Base-by-base conservation (phyloP, 805 yeast species). In the Suhomyces tanzawaensis region DNA sequence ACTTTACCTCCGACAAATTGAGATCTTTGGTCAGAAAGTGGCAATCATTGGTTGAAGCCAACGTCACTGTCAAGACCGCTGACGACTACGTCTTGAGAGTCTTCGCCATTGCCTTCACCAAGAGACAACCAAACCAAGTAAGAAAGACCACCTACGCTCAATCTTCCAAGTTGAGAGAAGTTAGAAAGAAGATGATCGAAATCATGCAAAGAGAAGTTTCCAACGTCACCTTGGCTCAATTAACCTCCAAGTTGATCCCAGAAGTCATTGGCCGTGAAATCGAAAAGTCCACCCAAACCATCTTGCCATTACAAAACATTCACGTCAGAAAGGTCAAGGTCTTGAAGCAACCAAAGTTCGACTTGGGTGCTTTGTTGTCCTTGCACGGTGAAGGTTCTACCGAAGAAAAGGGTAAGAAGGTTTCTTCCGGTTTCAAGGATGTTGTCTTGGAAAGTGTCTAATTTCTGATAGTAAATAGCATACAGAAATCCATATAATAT, bases 261-360 rank as follows among this genome's bases (percentile, higher is more conserved):
- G 98, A 90, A 79, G 96, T 91, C 58, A 90, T 90, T 71, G 95
- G 96, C 69, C 91, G 95, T 76, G 98, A 91, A 76, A 91, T 90
- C 64, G 95, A 89, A 78, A 90, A 89, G 80, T 81, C 95, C 53
- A 86, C 97, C 56, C 89, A 84, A 74, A 77, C 86, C 62, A 86
- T 90, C 78, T 89, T 77, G 83, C 98, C 98, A 66, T 83, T 91
- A 71, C 98, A 91, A 80, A 89, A 91, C 79, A 95, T 90, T 66
- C 95, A 89, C 84, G 86, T 91, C 74, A 90, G 97, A 83, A 91
- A 91, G 81, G 97, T 91, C 64, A 91, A 91, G 82, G 82, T 91
- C 71, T 87, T 91, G 76, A 91, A 91, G 79, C 95, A 85, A 77
- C 98, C 98, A 72, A 91, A 90, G 80, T 88, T 90, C 81, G 98